Base-by-base conservation (phyloP, 768 basidiomycete species). In the Kwoniella dejecticola region DNA sequence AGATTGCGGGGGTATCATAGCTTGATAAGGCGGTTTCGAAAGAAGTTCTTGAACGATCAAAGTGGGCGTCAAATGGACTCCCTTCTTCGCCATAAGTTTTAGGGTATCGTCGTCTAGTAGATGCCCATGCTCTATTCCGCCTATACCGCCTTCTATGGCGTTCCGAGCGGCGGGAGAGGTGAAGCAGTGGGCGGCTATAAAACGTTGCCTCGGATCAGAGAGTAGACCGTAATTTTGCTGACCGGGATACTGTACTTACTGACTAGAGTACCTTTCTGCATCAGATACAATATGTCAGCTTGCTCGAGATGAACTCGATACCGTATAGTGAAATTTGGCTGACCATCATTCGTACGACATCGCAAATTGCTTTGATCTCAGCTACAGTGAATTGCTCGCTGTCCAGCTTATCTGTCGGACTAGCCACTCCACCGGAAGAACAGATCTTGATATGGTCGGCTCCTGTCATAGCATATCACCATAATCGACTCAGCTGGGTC, bases 401-500 rank as follows among this genome's bases (percentile, higher is more conserved):
- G 15, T 68, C 67, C 19, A 68, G 24, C 41, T 57, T 62, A 31
- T 68, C 67, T 4, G 64, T 68, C 2, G 59, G 49, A 26, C 58
- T 62, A 4, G 63, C 67, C 5, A 68, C 64, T 30, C 67, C 67
- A 21, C 67, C 67, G 7, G 63, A 65, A 6, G 36, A 36, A 29
- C 67, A 68, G 27, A 68, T 65, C 41, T 68, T 68, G 63, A 68
- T 65, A 55, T 68, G 67, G 41, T 68, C 64, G 12, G 67, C 67
- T 41, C 67, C 62, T 4, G 78, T 80, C 19, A 36, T 81, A 21
- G 8, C 11, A 44, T 6, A 44, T 44, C 41, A 36, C 7, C 33
- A 36, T n/a, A n/a, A n/a, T n/a, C n/a, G n/a, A n/a, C n/a, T n/a
- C n/a, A n/a, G n/a, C n/a, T n/a, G n/a, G n/a, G n/a, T n/a, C n/a